Evolutionary conservation across 1,139 yeast genomes (phyloP).

Genomic region (Yamadazyma triangularis): DNA sequence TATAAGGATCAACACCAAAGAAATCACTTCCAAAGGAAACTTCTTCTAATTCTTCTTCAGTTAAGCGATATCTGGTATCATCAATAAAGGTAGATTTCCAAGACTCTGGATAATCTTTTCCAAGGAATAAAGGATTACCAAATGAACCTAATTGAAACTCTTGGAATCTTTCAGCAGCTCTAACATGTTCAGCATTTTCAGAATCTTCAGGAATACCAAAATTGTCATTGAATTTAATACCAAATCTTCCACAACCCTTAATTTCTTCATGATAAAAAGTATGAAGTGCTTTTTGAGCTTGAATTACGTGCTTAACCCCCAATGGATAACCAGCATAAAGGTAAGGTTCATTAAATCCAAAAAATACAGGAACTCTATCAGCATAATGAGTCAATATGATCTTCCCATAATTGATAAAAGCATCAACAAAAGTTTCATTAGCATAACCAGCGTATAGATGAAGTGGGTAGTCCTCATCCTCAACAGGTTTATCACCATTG

Average conservation of each 20-base stretch:
- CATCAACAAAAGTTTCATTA: conserved; percentile 21
- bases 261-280: conserved; percentile 23
- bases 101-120: conserved; percentile 25
- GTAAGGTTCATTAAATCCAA: conserved; percentile 31
- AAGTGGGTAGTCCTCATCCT: conserved; percentile 4
- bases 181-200: conserved; percentile 13
- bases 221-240: conserved; percentile 16
- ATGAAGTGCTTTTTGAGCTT: conserved; percentile 24
- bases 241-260: conserved; percentile 20
- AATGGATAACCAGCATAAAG: conserved; percentile 14
- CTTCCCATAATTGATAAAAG: conserved; percentile 27
- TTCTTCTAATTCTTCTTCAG: conserved; percentile 19
- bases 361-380: conserved; percentile 28
- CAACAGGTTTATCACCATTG: conserved; percentile 5
- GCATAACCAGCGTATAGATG: conserved; percentile 21
- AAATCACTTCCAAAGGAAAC: conserved; percentile 24
- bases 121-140: conserved; percentile 27
- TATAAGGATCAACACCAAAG: conserved; percentile 33
- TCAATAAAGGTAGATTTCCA: conserved; percentile 18
- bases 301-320: conserved; percentile 23
- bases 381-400: conserved; percentile 27
- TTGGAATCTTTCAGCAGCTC: conserved; percentile 23
- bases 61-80: conserved; percentile 13
- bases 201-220: conserved; percentile 18
- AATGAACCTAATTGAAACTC: conserved; percentile 23